phyloP scores from a whole-genome alignment of 2,329 filamentous ascomycete species.

The Colletotrichum magnum region DNA sequence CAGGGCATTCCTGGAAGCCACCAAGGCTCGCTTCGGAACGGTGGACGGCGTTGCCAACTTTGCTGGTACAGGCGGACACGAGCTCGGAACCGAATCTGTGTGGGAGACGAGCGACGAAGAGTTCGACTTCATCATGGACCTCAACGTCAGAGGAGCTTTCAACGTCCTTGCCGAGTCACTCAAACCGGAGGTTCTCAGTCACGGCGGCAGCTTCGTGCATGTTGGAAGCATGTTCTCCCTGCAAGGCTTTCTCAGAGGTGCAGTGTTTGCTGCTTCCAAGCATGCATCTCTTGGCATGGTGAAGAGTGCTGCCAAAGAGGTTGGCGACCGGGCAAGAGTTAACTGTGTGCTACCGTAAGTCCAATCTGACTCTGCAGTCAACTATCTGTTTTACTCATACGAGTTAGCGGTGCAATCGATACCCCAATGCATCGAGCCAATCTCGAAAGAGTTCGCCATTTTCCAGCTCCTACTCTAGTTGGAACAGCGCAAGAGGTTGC shows the following conservation, averaged over 20 bases:
- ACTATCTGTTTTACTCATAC: neutral
- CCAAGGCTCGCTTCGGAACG: slow-evolving; percentile 12
- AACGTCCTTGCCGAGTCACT: slow-evolving; percentile 27
- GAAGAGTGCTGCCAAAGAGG: slow-evolving; percentile 28
- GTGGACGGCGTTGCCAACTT: slow-evolving; percentile 31
- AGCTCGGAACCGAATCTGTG: slow-evolving; percentile 24
- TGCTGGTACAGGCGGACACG: slow-evolving; percentile 29
- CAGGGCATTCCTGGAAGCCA: neutral
- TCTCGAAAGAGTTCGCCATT: slow-evolving; percentile 20
- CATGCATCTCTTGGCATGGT: slow-evolving; percentile 32
- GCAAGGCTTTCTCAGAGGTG: slow-evolving; percentile 28
- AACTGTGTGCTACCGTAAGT: slow-evolving; percentile 33
- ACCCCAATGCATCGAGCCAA: slow-evolving; percentile 33
- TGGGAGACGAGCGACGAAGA: slow-evolving; percentile 28
- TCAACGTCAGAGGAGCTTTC: slow-evolving; percentile 31
- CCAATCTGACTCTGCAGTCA: accelerated
- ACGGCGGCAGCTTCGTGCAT: slow-evolving; percentile 32
- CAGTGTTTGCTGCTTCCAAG: slow-evolving; percentile 30
- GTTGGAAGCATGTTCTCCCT: slow-evolving; percentile 33
- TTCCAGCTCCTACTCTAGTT: slow-evolving; percentile 27
- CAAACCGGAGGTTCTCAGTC: slow-evolving; percentile 10
- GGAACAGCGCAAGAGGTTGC: slow-evolving; percentile 25
- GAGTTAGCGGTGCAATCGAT: slow-evolving; percentile 26
- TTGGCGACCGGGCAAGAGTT: slow-evolving; percentile 27
- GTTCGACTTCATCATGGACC: slow-evolving; percentile 26